Base-by-base conservation (phyloP, 1,139 yeast species). In the Yamadazyma membranifaciens region DNA sequence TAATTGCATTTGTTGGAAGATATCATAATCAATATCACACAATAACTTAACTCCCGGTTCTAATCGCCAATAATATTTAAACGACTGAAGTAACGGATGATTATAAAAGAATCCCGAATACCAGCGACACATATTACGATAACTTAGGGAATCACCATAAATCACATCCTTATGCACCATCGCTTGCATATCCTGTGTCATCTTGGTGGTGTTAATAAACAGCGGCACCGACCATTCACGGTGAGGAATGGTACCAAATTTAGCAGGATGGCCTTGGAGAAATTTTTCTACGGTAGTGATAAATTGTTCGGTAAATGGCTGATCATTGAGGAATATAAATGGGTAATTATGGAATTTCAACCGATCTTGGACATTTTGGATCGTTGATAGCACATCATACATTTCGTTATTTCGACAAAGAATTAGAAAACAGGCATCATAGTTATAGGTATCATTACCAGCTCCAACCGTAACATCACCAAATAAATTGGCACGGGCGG, bases 341-440 rank as follows among this genome's bases (percentile, higher is more conserved):
- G 67, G 71, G 44, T 67, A 64, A 40, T 60, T 47, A 20, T 20
- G 24, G 59, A 61, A 83, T 41, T 75, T 87, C 65, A 87, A 87
- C 36, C 92, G 71, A 53, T 78, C 82, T 63, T 87, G 91, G 29
- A 86, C 75, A 38, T 76, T 69, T 41, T 78, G 73, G 35, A 87
- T 79, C 4, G 94, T 78, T 38, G 68, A 72, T 13, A 83, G 58
- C 41, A 87, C 62, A 6, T 70, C 75, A 57, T 70, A 69, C 27
- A 87, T 57, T 50, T 88, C 96, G 11, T 67, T 57, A 59, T 87
- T 86, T 48, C 94, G 70, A 31, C 87, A 91, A 42, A 88, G 63
- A 9, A 89, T 76, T 42, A 87, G 81, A 51, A 87, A 79, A 0
- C 41, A 37, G 3, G 40, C 33, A 7, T 14, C 27, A 6, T 22